Percentiles rank a stretch among this genome's conserved stretches.
Conservation (phyloP, 202 grass and related monocot genomes). For the Setaria viridis region DNA sequence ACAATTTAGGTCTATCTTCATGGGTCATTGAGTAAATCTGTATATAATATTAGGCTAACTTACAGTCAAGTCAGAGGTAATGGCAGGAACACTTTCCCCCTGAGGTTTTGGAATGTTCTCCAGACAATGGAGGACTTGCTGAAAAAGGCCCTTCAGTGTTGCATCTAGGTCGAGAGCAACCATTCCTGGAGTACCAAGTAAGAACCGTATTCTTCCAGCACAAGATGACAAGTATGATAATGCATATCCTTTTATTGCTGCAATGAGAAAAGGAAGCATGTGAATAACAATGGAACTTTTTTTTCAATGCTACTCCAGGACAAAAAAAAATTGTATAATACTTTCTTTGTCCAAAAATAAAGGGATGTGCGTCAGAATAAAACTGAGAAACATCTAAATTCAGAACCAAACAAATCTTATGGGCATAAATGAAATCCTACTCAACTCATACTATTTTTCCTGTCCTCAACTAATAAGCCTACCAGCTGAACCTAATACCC, state of each 20-base stretch:
- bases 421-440: constrained; percentile 15
- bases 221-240: constrained; percentile 92
- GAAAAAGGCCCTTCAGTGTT: constrained; percentile 85
- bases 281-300: constrained; percentile 19
- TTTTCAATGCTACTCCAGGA: constrained; percentile 21
- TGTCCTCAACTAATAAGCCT: not conserved
- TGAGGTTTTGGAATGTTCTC: constrained; percentile 94
- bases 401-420: constrained; percentile 24
- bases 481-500: not conserved
- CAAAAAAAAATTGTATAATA: not conserved
- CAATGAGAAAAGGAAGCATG: constrained; percentile 46
- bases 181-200: constrained; percentile 99
- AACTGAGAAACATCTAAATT: not conserved
- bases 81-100: constrained; percentile 76
- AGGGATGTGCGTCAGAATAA: not conserved
- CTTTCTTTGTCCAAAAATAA: not conserved
- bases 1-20: constrained; percentile 13
- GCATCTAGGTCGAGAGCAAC: constrained; percentile 97
- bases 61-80: constrained; percentile 85
- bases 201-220: constrained; percentile 94
- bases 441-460: not conserved
- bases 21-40: not conserved
- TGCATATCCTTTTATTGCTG: constrained; percentile 97
- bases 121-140: constrained; percentile 96
- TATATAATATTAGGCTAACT: constrained; percentile 40